phyloP scores from a whole-genome alignment of 2,329 filamentous ascomycete species.

The Phaeosphaeria sp. region DNA sequence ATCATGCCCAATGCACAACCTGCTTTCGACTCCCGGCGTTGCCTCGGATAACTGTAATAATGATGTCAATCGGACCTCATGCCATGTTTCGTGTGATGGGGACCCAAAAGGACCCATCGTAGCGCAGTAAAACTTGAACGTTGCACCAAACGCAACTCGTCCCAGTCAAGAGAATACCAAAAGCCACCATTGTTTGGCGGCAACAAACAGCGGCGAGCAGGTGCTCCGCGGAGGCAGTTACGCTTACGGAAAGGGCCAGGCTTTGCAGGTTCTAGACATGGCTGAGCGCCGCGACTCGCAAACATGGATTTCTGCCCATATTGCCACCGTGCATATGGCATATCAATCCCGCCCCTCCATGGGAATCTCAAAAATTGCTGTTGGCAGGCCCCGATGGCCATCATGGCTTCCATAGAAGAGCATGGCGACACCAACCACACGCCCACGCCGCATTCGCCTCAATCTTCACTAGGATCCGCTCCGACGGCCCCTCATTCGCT shows the following conservation, averaged over 20 bases:
- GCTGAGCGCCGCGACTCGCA: background rate
- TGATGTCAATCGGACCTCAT: background rate
- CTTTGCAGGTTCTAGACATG: background rate
- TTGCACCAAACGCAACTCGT: background rate
- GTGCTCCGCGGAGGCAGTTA: background rate
- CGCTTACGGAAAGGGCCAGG: background rate
- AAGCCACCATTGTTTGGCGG: background rate
- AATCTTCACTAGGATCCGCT: background rate
- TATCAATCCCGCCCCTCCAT: background rate
- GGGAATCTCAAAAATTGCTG: background rate
- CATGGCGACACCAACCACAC: background rate
- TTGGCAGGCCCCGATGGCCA: background rate
- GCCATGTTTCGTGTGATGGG: background rate
- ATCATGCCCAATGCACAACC: background rate
- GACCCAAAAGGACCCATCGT: background rate
- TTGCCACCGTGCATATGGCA: background rate
- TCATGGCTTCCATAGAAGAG: background rate
- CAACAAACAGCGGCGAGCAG: background rate
- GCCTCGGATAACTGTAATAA: background rate
- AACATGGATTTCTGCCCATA: constrained; percentile 1
- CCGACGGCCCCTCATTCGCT: background rate
- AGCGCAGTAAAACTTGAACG: background rate
- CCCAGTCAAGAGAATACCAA: background rate
- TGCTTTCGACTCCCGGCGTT: background rate
- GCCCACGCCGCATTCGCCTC: background rate